Percentiles rank a stretch among this genome's conserved stretches.
phyloP scores from a whole-genome alignment of 2,329 filamentous ascomycete genomes.

The Aspergillus arachidicola region DNA sequence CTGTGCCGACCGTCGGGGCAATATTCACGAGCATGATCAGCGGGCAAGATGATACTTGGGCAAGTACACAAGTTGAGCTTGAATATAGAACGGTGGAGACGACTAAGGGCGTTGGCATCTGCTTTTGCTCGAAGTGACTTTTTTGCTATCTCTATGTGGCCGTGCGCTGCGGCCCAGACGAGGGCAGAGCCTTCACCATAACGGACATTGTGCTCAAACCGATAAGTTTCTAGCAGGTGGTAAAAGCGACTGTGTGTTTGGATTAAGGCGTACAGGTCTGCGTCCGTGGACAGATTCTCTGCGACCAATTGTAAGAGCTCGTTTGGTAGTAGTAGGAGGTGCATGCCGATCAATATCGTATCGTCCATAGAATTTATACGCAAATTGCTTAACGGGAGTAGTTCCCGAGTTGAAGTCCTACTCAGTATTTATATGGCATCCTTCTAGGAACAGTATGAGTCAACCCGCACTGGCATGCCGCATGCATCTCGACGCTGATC shows the following conservation, averaged over 20 bases:
- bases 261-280: neutral
- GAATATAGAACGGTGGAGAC: neutral
- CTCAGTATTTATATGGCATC: no score
- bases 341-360: neutral
- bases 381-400: no score
- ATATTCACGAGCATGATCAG: neutral
- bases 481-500: no score
- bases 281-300: neutral
- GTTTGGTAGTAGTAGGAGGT: neutral
- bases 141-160: neutral
- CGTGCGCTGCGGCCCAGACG: neutral
- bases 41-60: neutral
- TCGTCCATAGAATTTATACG: neutral
- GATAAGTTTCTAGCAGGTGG: neutral
- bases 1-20: neutral
- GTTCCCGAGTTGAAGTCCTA: no score
- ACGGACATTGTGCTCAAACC: neutral
- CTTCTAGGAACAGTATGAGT: no score
- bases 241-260: neutral
- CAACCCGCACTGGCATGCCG: no score
- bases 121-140: neutral
- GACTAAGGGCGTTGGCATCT: neutral
- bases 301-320: neutral
- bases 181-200: neutral
- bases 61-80: neutral